phyloP scores from a whole-genome alignment of 2,329 filamentous ascomycete genomes.

The Penicillium brevicompactum region DNA sequence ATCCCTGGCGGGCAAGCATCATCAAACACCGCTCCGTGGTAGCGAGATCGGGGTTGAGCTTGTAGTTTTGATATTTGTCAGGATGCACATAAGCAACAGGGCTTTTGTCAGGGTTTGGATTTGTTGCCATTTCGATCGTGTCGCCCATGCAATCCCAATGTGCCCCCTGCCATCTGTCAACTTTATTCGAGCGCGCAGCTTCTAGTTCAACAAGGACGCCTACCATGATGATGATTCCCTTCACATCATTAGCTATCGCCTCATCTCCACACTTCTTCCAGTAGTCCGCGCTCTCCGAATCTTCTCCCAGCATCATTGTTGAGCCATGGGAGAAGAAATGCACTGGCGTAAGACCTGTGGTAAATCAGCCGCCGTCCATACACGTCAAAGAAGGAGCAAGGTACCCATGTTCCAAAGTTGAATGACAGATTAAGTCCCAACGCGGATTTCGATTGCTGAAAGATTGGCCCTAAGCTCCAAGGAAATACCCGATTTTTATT shows the following conservation, averaged over 20 bases:
- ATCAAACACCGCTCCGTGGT: conserved; percentile 54
- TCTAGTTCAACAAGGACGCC: conserved; percentile 1
- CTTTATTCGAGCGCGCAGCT: neutral
- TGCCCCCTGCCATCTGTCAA: conserved; percentile 50
- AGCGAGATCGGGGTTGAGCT: conserved; percentile 61
- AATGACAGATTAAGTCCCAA: neutral
- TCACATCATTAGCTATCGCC: conserved; percentile 60
- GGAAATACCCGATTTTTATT: neutral
- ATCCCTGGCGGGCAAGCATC: conserved; percentile 54
- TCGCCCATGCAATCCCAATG: conserved; percentile 65
- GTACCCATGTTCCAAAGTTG: neutral
- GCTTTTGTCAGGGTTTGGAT: conserved; percentile 61
- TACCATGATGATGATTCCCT: conserved; percentile 68
- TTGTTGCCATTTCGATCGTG: conserved; percentile 62
- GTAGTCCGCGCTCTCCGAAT: conserved; percentile 62
- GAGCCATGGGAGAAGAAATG: conserved; percentile 72
- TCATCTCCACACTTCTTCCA: conserved; percentile 68
- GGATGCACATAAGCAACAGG: conserved; percentile 70
- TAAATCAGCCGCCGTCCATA: neutral
- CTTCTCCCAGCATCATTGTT: conserved; percentile 71
- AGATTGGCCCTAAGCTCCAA: too few relatives aligned
- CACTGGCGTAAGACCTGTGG: conserved; percentile 52
- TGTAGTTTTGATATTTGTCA: conserved; percentile 64
- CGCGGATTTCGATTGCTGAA: neutral
- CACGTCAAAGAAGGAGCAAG: neutral